Evolutionary conservation across 75 land plant species (phyloP).

Genomic region (Sequoiadendron giganteum): DNA sequence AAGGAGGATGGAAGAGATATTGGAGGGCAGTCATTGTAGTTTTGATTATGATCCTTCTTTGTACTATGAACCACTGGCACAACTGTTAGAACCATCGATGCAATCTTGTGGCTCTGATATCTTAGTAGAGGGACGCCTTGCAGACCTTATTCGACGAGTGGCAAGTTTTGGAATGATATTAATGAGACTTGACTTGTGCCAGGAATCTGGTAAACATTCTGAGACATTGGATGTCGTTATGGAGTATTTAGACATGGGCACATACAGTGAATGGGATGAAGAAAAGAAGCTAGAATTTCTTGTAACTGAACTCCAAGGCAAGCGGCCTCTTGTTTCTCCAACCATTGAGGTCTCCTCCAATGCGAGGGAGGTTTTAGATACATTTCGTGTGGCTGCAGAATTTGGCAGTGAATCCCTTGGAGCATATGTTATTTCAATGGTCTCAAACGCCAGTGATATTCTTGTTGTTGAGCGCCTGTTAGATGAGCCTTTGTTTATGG

Average conservation of each 20-base stretch:
- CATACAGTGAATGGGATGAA: conserved; percentile 93
- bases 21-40: conserved; percentile 74
- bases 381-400: conserved; percentile 95
- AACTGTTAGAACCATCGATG: conserved; percentile 84
- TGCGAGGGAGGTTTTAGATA: conserved; percentile 84
- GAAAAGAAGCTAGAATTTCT: conserved; percentile 83
- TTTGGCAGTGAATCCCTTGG: conserved; percentile 85
- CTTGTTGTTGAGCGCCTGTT: no score
- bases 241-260: conserved; percentile 76
- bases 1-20: conserved; percentile 76
- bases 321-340: conserved; percentile 85
- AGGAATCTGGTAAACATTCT: conserved; percentile 93
- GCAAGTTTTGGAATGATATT: conserved; percentile 93
- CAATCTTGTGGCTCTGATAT: conserved; percentile 75
- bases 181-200: conserved; percentile 96
- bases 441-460: no score
- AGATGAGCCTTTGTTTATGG: no score
- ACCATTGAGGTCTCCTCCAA: conserved; percentile 70
- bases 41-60: conserved; percentile 60
- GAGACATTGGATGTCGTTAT: conserved; percentile 91
- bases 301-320: conserved; percentile 81
- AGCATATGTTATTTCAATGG: conserved; percentile 97
- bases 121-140: conserved; percentile 86
- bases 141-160: conserved; percentile 84
- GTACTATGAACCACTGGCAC: conserved; percentile 74